These are phyloP conservation scores for Fusarium incarnatum DNA, from an alignment of 2,329 filamentous ascomycete genomes.

Conservation along the genomic window DNA sequence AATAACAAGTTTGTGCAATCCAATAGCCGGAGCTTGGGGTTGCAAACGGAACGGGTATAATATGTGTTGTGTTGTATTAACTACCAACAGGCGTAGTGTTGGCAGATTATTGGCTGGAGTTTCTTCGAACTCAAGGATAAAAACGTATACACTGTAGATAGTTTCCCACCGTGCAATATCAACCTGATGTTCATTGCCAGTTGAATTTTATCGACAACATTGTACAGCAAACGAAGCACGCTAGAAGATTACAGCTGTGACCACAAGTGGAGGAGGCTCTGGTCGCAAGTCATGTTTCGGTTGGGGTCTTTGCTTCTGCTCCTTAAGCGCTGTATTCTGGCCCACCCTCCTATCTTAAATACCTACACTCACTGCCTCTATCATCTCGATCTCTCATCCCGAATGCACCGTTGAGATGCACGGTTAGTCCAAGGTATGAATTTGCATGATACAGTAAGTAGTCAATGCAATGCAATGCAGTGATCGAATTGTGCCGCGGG, in stretches of 20 bases:
- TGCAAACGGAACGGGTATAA: not conserved
- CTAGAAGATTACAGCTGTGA: slow-evolving; percentile 19
- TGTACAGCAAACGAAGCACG: slow-evolving; percentile 6
- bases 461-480: not conserved
- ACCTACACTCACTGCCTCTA: not conserved
- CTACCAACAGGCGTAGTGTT: too few species aligned
- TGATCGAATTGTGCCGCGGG: slow-evolving; percentile 6
- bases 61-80: not conserved
- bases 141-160: not conserved
- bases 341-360: not conserved
- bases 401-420: not conserved
- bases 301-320: not conserved
- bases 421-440: not conserved
- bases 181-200: not conserved
- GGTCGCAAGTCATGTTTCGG: not conserved
- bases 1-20: not conserved
- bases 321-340: not conserved
- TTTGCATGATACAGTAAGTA: too few species aligned
- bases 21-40: not conserved
- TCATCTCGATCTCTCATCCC: slow-evolving; percentile 5
- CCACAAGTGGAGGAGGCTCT: slow-evolving; percentile 7
- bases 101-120: not conserved
- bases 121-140: too few species aligned
- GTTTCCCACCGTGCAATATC: not conserved
- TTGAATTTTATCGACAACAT: not conserved